Base-by-base conservation (phyloP, 768 basidiomycete species). In the Suillus clintonianus region DNA sequence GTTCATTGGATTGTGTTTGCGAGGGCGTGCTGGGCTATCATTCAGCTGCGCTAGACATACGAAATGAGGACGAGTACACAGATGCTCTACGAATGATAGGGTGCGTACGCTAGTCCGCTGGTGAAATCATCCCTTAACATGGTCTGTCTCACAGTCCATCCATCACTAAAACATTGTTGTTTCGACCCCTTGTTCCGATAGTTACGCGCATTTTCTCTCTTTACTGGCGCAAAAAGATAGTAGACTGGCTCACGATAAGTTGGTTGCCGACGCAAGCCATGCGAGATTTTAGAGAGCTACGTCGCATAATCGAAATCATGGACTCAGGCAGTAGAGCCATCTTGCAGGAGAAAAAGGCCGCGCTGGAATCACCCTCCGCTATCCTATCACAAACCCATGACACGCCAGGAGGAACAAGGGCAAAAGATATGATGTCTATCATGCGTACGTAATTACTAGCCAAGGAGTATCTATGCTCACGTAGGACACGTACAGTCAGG, bases 391-490 rank as follows among this genome's bases (percentile, higher is more conserved):
- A 14, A 15, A 5, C 36, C 36, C 15, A 56, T 17, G 37, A 15
- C 55, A 57, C 9, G 10, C 27, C 15, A 10, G 55, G 32, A 53
- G 47, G 55, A 41, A 48, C 51, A 6, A 34, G 6, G 51, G 59
- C 62, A 5, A 71, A 64, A 17, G 70, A 76, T 56, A 65, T 76
- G 39, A 74, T 75, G 72, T 72, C 63, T 42, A 69, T 76, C 55
- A 68, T 76, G 64, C 48, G 75, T 76, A 55, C n/a, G 74, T 63
- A 11, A 24, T 37, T 24, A 61, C n/a, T 55, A 8, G 22, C 30
- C 5, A 54, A n/a, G 15, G 19, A 27, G 59, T 54, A 51, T n/a
- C 47, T 4, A 17, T 60, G 9, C 42, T 60, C 15, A 60, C 37
- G 19, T 32, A 10, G 19, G 32, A 34, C 30, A 53, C 30, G 32